A percentile compares a stretch with the other conserved stretches of the same genome.
Evolutionary conservation across 2,329 filamentous ascomycete species (phyloP).

Genomic region (Sporothrix luriei): DNA sequence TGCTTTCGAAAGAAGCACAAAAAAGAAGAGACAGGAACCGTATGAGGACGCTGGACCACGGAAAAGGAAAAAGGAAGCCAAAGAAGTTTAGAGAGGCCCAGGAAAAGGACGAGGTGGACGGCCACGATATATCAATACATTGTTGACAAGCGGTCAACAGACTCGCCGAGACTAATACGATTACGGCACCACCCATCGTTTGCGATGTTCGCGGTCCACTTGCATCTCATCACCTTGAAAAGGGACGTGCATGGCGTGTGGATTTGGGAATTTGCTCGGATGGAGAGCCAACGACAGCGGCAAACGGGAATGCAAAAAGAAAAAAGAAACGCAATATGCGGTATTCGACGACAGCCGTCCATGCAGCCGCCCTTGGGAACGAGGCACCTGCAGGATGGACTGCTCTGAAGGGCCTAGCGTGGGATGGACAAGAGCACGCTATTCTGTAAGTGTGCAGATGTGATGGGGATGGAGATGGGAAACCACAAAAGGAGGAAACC

Average conservation of each 20-base stretch:
- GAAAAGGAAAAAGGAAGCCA: neutral
- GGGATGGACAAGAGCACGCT: neutral
- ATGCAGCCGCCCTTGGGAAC: slow-evolving; percentile 20
- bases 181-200: neutral
- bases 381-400: slow-evolving; percentile 3
- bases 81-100: neutral
- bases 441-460: slow-evolving; percentile 4
- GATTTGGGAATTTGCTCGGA: neutral
- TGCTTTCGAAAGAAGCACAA: slow-evolving; percentile 8
- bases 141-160: neutral
- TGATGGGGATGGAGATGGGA: neutral
- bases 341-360: slow-evolving; percentile 3
- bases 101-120: neutral
- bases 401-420: slow-evolving; percentile 22
- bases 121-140: slow-evolving; percentile 18
- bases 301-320: neutral
- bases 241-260: slow-evolving; percentile 3
- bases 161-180: neutral
- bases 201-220: neutral
- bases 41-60: neutral
- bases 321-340: neutral
- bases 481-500: neutral
- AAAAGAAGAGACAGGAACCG: too few species aligned
- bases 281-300: neutral
- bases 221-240: neutral